Base-by-base conservation (phyloP, 2,329 filamentous ascomycete species). In the Clarireedia monteithiana region DNA sequence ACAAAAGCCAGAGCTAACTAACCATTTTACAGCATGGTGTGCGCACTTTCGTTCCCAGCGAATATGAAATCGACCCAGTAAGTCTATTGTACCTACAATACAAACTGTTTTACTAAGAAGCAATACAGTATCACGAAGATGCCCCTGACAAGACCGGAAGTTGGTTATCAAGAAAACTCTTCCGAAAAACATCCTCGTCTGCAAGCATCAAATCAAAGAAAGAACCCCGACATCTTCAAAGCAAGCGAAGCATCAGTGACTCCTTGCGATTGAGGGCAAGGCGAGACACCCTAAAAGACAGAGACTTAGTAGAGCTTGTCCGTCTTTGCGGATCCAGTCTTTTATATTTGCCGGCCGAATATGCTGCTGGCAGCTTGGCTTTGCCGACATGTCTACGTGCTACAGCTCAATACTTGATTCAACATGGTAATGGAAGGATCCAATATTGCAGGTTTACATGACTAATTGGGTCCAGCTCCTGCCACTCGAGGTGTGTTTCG, bases 351-450 rank as follows among this genome's bases (percentile, higher is more conserved):
- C 83, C 83, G 0, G 61, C 73, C 3, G 81, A 83, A 53, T 81
- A 84, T 62, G 73, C 82, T 3, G 76, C 81, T 1, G 74, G 77
- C 17, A 76, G 77, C 24, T 69, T 88, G 26, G 70, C 79, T 17
- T 70, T 88, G 30, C 84, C 84, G 7, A 86, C 84, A 4, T 85
- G 84, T 61, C 75, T 88, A 49, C 81, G 84, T 46, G 84, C 84
- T 9, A 83, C 81, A 7, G 82, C 80, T n/a, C 81, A 86, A 60
- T 77, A 82, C 66, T 74, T 88, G 9, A 74, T 82, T 3, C 79
- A 85, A 48, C 71, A 85, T 67, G 79, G 80, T 81, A 65, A 65
- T 73, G 56, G n/a, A 17, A 15, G n/a, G 38, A n/a, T 34, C 27
- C 5, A 14, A 27, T 20, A 7, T 44, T 9, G 44, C 46, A 17